A percentile compares a stretch with the other conserved stretches of the same genome.
Evolutionary conservation across 192 early-diverging fungal species (phyloP).

Genomic region (Coemansia sp.): DNA sequence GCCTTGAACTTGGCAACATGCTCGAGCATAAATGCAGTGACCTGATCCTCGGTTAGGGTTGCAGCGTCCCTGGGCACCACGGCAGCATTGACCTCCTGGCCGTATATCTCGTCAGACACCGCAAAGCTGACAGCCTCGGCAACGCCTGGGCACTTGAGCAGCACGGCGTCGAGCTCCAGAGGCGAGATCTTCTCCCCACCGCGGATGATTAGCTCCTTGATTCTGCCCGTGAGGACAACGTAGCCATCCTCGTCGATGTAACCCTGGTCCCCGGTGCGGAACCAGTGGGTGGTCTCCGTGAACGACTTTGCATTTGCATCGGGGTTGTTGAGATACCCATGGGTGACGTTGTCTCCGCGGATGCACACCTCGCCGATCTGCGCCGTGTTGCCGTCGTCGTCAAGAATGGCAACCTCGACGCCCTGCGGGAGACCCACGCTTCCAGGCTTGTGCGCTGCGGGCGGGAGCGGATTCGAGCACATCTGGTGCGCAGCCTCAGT

Average conservation of each 20-base stretch:
- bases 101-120: slow-evolving; percentile 75
- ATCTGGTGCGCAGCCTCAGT: slow-evolving; percentile 89
- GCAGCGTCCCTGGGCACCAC: slow-evolving; percentile 60
- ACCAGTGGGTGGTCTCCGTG: slow-evolving; percentile 62
- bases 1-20: slow-evolving; percentile 71
- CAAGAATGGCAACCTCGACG: slow-evolving; percentile 70
- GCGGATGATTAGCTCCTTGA: slow-evolving; percentile 90
- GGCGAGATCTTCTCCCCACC: slow-evolving; percentile 93
- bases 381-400: slow-evolving; percentile 37
- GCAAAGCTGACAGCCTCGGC: slow-evolving; percentile 76
- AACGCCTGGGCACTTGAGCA: slow-evolving; percentile 68
- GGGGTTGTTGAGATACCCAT: slow-evolving; percentile 72
- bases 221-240: slow-evolving; percentile 76
- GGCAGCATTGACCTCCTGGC: slow-evolving; percentile 79
- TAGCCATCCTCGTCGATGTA: slow-evolving; percentile 77
- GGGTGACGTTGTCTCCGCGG: slow-evolving; percentile 77
- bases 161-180: slow-evolving; percentile 72
- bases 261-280: slow-evolving; percentile 86
- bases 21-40: slow-evolving; percentile 54
- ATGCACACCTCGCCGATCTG: slow-evolving; percentile 80
- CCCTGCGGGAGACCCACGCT: slow-evolving; percentile 77
- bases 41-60: slow-evolving; percentile 57
- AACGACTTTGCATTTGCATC: slow-evolving; percentile 65
- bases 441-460: slow-evolving; percentile 68
- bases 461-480: slow-evolving; percentile 77